Base-by-base conservation (phyloP, 305 asterid genomes). In the Salvia sclarea region DNA sequence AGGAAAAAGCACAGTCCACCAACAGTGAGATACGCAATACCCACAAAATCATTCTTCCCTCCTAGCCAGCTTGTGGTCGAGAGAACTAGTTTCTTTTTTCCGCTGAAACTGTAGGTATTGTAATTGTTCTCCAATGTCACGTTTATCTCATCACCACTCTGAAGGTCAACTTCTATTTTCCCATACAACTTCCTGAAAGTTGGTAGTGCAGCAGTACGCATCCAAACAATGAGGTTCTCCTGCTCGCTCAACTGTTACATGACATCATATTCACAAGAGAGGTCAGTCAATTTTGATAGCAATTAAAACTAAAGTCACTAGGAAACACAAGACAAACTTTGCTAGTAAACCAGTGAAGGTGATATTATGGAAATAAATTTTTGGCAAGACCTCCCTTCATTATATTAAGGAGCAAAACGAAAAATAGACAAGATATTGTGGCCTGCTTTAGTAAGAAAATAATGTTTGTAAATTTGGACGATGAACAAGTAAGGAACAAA, bases 161-260 rank as follows among this genome's bases (percentile, higher is more conserved):
- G 69, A 74, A 91, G 96, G 70, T 88, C 86, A 43, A 71, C 76
- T 82, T 89, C 95, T 68, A 91, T 87, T 76, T 77, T 88, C 69
- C 97, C 97, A 68, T 88, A 88, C 79, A 91, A 69, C 77, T 91
- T 91, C 76, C 97, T 84, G 70, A 91, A 91, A 16, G 96, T 91
- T 52, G 97, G 97, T 65, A 91, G 96, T 35, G 97, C 96, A 9
- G 96, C 97, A 41, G 96, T 91, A 57, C 97, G 90, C 96, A 91
- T 91, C 97, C 97, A 91, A 52, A 91, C 97, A 55, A 91, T 91
- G 47, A 91, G 95, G 82, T 87, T 82, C 81, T 91, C 97, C 78
- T 91, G 97, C 73, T 84, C 70, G 25, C 75, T 79, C 82, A 91
- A 69, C 97, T 91, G 91, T 79, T 75, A 25, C 76, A 79, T 41